Conservation (phyloP, 1,284 basidiomycete genomes). For the Sanghuangporus baumii region DNA sequence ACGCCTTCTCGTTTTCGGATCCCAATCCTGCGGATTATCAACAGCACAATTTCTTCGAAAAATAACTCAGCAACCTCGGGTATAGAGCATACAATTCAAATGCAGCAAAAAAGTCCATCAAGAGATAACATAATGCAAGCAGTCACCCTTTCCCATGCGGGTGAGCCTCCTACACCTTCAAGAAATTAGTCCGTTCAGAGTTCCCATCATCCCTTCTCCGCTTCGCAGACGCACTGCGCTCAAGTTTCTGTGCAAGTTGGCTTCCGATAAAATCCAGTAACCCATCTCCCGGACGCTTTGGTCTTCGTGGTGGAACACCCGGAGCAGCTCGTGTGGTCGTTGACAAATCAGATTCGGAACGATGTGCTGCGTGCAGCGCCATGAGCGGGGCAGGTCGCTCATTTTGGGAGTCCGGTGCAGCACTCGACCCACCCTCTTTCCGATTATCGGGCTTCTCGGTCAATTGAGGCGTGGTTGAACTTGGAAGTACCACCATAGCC, state of each 20-base stretch:
- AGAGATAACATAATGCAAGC: neutral
- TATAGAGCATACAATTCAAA: neutral
- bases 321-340: neutral
- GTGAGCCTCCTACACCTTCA: slow-evolving; percentile 9
- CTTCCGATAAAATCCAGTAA: slow-evolving; percentile 16
- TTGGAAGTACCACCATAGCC: neutral
- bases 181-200: slow-evolving; percentile 16
- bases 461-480: neutral
- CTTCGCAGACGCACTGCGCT: neutral
- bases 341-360: neutral
- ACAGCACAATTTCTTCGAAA: neutral
- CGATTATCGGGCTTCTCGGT: neutral
- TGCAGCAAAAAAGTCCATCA: neutral
- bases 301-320: slow-evolving; percentile 1
- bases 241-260: neutral
- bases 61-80: neutral
- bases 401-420: neutral
- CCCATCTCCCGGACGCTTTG: slow-evolving; percentile 10
- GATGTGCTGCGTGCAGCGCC: neutral
- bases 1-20: neutral
- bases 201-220: slow-evolving; percentile 7
- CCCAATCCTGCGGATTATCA: neutral
- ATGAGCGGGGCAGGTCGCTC: neutral
- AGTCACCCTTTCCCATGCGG: neutral
- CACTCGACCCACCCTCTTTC: neutral